These are phyloP conservation scores for Singerocomus inundabilis DNA, from an alignment of 1,284 basidiomycete species.

Conservation along the genomic window DNA sequence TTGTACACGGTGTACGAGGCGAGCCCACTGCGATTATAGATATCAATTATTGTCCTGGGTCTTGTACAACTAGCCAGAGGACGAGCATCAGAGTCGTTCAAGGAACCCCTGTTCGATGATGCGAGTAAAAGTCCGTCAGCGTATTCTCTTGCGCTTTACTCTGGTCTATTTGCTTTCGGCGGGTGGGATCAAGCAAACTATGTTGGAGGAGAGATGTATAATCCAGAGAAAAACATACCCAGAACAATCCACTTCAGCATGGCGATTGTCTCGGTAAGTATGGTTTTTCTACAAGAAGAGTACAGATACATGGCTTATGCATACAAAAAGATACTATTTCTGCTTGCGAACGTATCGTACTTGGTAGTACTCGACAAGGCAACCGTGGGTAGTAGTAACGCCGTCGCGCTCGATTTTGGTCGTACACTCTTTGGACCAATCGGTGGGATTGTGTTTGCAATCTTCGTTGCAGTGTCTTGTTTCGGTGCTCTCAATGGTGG, in stretches of 20 bases:
- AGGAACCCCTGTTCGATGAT: conserved; percentile 66
- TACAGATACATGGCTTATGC: not conserved
- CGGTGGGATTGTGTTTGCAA: conserved; percentile 86
- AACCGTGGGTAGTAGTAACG: conserved; percentile 79
- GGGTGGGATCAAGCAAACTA: conserved; percentile 93
- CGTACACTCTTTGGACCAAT: conserved; percentile 79
- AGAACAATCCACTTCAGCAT: conserved; percentile 88
- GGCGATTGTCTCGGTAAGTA: conserved; percentile 68
- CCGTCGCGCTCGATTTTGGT: conserved; percentile 94
- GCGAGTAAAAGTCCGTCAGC: conserved; percentile 78
- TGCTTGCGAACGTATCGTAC: conserved; percentile 86
- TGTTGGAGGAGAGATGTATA: conserved; percentile 89
- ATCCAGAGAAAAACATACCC: conserved; percentile 85
- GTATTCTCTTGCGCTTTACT: conserved; percentile 94
- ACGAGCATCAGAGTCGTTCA: conserved; percentile 62
- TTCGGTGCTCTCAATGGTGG: conserved; percentile 88
- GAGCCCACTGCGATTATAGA: conserved; percentile 37
- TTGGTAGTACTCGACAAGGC: conserved; percentile 89
- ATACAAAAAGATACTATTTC: conserved; percentile 60
- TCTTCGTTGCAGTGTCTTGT: conserved; percentile 91
- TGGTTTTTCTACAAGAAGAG: not conserved
- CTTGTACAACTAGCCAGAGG: conserved; percentile 72
- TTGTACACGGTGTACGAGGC: not conserved
- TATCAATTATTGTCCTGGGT: conserved; percentile 71
- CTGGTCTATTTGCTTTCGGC: conserved; percentile 93